Evolutionary conservation across 164 flowering plant genomes (phyloP).

Genomic region (Cinnamomum chago): DNA sequence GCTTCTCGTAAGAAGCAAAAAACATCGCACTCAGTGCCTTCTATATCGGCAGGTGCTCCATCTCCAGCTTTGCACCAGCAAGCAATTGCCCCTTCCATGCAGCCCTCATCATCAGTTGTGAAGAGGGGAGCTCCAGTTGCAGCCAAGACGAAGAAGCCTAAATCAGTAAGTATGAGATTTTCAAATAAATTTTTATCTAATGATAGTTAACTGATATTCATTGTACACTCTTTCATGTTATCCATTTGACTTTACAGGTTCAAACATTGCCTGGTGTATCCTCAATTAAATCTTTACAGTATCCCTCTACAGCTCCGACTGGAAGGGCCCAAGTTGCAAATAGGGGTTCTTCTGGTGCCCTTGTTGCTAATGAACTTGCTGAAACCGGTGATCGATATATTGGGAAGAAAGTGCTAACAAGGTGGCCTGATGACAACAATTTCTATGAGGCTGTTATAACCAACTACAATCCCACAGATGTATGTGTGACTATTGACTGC

Average conservation of each 20-base stretch:
- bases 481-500: slow-evolving; percentile 14
- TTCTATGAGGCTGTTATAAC: slow-evolving; percentile 94
- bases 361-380: slow-evolving; percentile 42
- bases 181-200: neutral
- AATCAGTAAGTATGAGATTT: slow-evolving; percentile 41
- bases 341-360: slow-evolving; percentile 46
- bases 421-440: slow-evolving; percentile 95
- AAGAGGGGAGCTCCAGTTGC: slow-evolving; percentile 18
- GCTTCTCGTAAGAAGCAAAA: slow-evolving; percentile 85
- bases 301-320: slow-evolving; percentile 46
- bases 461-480: slow-evolving; percentile 65
- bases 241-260: slow-evolving; percentile 11
- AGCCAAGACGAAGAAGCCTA: slow-evolving; percentile 42
- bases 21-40: slow-evolving; percentile 45
- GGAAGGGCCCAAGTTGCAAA: slow-evolving; percentile 60
- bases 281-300: slow-evolving; percentile 44
- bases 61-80: slow-evolving; percentile 39
- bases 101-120: slow-evolving; percentile 36
- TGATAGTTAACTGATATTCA: neutral
- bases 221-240: neutral
- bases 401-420: slow-evolving; percentile 85
- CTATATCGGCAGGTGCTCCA: slow-evolving; percentile 37
- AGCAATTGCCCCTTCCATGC: slow-evolving; percentile 34
- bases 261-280: slow-evolving; percentile 33
- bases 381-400: slow-evolving; percentile 56